Evolutionary conservation across 306 rosid species (phyloP), one percentile per base, ranked within the genome.

Genomic region (Lathyrus aphaca): DNA sequence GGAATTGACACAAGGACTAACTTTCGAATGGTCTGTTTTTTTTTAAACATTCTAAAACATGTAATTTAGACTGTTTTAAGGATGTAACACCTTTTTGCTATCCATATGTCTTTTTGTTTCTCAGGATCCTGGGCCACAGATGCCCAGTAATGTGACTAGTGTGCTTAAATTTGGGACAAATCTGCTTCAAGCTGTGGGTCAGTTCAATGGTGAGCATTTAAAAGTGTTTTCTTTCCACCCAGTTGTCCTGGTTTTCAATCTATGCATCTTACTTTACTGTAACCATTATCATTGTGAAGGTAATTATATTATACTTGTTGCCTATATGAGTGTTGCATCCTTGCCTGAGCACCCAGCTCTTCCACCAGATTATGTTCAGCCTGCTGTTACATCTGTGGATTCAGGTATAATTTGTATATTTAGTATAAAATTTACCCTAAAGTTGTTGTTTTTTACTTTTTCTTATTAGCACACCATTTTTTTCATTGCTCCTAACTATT

Each of bases 171-270:
- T 67, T 82, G 97, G 97, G 70, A 77, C 97, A 50, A 95, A 95
- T 82, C 87, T 95, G 77, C 87, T 95, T 73, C 99, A 95, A 82
- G 89, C 87, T 40, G 78, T 91, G 44, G 99, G 99, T 69, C 91
- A 86, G 79, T 95, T 91, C 83, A 83, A 82, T 63, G 95, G 99
- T 91, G 69, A 79, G 84, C 64, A 23, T 61, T 78, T 57, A 71
- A 59, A 57, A 65, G 44, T 68, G 44, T 77, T 72, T 30, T 46
- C 51, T 54, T 29, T 39, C 59, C 35, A 56, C 29, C 59, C 32
- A 53, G 55, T 73, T 64, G 45, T 83, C 61, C 49, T 72, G 67
- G 79, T 23, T 77, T 79, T 56, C 63, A 42, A 18, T 71, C 39
- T 63, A 40, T 43, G 71, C 51, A 53, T 76, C 80, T 83, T 64